Base-by-base conservation (phyloP, 2,329 filamentous ascomycete genomes). In the Cladosporium sp. region DNA sequence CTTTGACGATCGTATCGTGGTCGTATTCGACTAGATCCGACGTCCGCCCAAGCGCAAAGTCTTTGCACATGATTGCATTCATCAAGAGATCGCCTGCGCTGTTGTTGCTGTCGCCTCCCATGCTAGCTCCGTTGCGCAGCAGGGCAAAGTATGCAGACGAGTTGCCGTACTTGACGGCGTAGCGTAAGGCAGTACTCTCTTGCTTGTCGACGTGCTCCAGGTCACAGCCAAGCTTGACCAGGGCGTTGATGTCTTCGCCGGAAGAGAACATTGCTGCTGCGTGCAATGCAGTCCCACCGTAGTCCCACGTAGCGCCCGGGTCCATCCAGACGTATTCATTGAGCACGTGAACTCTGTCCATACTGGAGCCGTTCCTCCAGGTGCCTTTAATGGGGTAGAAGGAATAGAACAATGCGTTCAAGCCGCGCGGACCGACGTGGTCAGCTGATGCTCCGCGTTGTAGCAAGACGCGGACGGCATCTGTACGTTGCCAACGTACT, bases 1-100 rank as follows among this genome's bases (percentile, higher is more conserved):
- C 17, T 14, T 20, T 15, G 3, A 7, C 20, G 19, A 43, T 25
- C 20, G 20, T 5, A 6, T 25, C 19, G 12, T 25, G 22, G 1
- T 14, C 8, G 28, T 5, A 30, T 30, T 30, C 12, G 4, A 3
- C n/a, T 22, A 1, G 0, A 3, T n/a, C 8, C 3, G 19, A 11
- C 2, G 1, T 3, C 12, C 4, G 1, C 1, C 39, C n/a, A 12
- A 20, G 5, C 8, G 2, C 8, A 12, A 2, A 5, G 3, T 3
- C 40, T 43, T 19, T 20, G 12, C 19, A 11, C 4, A 11, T 14
- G 19, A 43, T 5, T 12, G 40, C 11, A 3, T 25, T 11, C 7
- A 43, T 14, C 40, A 43, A 14, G 1, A 4, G 1, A 14, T 43
- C 40, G 3, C 19, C 40, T 15, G 19, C 19, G 4, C 2, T 6